Evolutionary conservation across 257 asterid species (phyloP), one percentile per base, ranked within the genome.

Genomic region (Echium plantagineum): DNA sequence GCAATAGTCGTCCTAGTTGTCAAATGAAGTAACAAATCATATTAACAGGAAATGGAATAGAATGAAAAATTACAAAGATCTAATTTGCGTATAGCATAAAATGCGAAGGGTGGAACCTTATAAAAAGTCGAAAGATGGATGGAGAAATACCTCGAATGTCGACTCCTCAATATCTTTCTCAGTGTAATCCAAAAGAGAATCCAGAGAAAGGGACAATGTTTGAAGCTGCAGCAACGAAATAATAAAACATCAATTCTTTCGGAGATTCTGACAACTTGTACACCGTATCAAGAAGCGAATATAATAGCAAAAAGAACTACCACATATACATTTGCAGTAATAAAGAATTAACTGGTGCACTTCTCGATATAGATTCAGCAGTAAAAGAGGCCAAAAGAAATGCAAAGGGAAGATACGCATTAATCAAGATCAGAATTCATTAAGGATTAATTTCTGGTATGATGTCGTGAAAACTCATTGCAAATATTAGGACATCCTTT

Each of bases 101-200:
- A n/a, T n/a, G n/a, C n/a, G n/a, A n/a, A n/a, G n/a, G n/a, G n/a
- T n/a, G n/a, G n/a, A n/a, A n/a, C n/a, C n/a, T n/a, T n/a, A n/a
- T n/a, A n/a, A n/a, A n/a, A n/a, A n/a, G n/a, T n/a, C n/a, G n/a
- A n/a, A n/a, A n/a, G n/a, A n/a, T n/a, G n/a, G n/a, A n/a, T n/a
- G n/a, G n/a, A n/a, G n/a, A n/a, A n/a, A n/a, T n/a, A 93, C 98
- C 97, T 93, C 98, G 74, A 93, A 93, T 60, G 74, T 79, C 35
- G 94, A 84, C 62, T 93, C 98, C 57, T 81, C 95, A 57, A 72
- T 78, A 78, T 86, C 95, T 60, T 85, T 83, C 70, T 74, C 94
- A 66, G 75, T 78, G 74, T 93, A 89, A 78, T 83, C 95, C 89
- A 93, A 63, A 69, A 93, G 93, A 3, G 98, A 86, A 78, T 93